Evolutionary conservation across 257 asterid genomes (phyloP).

Genomic region (Solanum paucissectum): DNA sequence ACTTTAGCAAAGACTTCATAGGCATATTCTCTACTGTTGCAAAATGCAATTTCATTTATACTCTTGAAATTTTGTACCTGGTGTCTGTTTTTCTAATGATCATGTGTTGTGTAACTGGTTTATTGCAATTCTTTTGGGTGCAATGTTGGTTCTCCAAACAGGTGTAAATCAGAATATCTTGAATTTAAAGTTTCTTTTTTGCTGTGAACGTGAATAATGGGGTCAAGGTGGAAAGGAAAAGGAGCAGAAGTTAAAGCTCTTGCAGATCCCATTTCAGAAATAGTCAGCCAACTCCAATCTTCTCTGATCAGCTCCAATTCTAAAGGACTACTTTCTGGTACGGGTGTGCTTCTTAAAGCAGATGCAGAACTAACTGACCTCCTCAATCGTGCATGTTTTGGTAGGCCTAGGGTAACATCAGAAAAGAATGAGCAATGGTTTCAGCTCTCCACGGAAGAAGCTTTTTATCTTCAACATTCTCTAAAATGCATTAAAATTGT

Average conservation of each 20-base stretch:
- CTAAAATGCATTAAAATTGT: constrained; percentile 49
- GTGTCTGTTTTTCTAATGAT: neutral
- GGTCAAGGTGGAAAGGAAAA: constrained; percentile 45
- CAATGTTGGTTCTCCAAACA: neutral
- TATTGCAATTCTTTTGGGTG: neutral
- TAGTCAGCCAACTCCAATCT: constrained; percentile 40
- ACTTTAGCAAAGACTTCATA: neutral
- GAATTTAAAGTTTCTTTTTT: neutral
- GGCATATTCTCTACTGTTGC: neutral
- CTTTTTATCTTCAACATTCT: constrained; percentile 40
- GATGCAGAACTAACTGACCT: constrained; percentile 38
- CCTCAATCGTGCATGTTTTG: constrained; percentile 57
- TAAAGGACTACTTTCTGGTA: constrained; percentile 47
- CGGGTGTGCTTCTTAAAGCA: constrained; percentile 43
- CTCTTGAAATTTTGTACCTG: neutral
- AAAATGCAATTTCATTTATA: neutral
- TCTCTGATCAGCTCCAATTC: constrained; percentile 37
- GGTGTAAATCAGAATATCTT: neutral
- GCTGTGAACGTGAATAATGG: constrained; percentile 11
- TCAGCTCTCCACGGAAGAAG: constrained; percentile 60
- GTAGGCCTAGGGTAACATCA: constrained; percentile 37
- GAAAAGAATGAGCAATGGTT: constrained; percentile 62
- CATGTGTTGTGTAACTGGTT: neutral
- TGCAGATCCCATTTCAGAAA: constrained; percentile 29
- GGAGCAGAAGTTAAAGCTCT: constrained; percentile 30